Evolutionary conservation across 73 alveolate genomes (phyloP).

Genomic region (Stentor coeruleus): DNA sequence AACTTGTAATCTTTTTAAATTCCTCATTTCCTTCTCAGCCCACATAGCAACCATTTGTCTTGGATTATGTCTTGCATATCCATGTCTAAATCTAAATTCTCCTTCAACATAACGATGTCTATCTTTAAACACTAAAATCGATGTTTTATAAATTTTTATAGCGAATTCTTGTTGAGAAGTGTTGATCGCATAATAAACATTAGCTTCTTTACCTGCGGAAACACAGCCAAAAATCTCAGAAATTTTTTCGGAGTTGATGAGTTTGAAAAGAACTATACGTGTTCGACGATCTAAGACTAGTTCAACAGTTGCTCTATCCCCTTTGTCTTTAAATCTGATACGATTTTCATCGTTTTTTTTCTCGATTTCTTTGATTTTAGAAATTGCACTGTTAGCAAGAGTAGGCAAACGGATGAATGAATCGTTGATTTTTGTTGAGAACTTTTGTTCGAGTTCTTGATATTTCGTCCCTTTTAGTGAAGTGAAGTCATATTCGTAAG

Average conservation of each 20-base stretch:
- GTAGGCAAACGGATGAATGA: not conserved
- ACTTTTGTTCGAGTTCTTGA: not conserved
- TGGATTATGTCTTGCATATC: constrained; percentile 98
- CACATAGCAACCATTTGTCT: constrained; percentile 99
- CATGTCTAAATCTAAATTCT: constrained; percentile 98
- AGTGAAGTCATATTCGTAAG: constrained; percentile 22
- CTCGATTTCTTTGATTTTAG: constrained; percentile 24
- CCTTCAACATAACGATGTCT: constrained; percentile 99
- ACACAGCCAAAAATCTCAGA: constrained; percentile 97
- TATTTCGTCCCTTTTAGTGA: not conserved
- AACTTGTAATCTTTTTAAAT: constrained; percentile 88
- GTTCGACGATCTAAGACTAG: constrained; percentile 98
- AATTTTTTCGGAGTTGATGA: constrained; percentile 85
- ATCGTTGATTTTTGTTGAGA: not conserved
- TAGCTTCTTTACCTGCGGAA: constrained; percentile 99
- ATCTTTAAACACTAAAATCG: constrained; percentile 98
- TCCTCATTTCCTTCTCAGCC: constrained; percentile 99
- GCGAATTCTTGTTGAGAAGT: constrained; percentile 86
- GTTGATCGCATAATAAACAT: constrained; percentile 96
- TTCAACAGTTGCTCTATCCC: constrained; percentile 99
- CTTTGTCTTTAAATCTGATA: constrained; percentile 85
- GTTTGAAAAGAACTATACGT: constrained; percentile 87
- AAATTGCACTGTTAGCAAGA: not conserved
- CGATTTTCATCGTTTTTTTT: constrained; percentile 68
- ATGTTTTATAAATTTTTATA: constrained; percentile 97